Evolutionary conservation across 2,329 filamentous ascomycete species (phyloP).

Genomic region (Fusarium poae): DNA sequence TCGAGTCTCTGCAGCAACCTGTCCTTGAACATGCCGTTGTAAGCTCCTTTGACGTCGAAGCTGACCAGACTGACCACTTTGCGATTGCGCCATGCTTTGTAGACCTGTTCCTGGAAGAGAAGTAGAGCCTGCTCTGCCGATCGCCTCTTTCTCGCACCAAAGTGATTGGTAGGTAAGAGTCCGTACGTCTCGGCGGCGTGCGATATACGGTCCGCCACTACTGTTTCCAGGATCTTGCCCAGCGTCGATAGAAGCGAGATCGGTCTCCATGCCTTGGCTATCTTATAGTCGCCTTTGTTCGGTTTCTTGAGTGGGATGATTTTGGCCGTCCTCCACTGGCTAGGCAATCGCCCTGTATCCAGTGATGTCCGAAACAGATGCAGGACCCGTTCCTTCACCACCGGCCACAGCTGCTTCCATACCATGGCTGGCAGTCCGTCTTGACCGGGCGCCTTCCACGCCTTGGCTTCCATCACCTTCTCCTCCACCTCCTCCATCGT

Average conservation of each 20-base stretch:
- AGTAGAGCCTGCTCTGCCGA: background rate
- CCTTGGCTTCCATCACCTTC: conserved; percentile 36
- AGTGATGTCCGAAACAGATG: conserved; percentile 13
- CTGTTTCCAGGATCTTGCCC: conserved; percentile 36
- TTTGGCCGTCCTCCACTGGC: conserved; percentile 25
- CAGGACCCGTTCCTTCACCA: conserved; percentile 8
- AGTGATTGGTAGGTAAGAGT: background rate
- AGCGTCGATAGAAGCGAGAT: conserved; percentile 49
- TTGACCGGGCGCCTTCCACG: background rate
- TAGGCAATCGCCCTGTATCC: background rate
- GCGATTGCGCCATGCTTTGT: background rate
- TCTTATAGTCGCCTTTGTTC: conserved; percentile 41
- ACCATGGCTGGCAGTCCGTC: background rate
- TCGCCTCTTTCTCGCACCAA: background rate
- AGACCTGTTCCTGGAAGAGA: background rate
- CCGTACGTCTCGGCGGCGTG: background rate
- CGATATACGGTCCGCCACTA: background rate
- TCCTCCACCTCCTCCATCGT: conserved; percentile 4
- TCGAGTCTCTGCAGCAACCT: background rate
- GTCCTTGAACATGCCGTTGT: background rate
- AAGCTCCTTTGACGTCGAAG: background rate
- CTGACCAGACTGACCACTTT: background rate
- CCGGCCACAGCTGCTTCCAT: conserved; percentile 5
- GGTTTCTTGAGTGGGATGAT: conserved; percentile 42
- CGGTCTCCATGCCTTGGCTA: conserved; percentile 44